A percentile compares a stretch with the other conserved stretches of the same genome.
phyloP scores from a whole-genome alignment of 2,329 filamentous ascomycete genomes.

The Allantophomopsis cytisporea region DNA sequence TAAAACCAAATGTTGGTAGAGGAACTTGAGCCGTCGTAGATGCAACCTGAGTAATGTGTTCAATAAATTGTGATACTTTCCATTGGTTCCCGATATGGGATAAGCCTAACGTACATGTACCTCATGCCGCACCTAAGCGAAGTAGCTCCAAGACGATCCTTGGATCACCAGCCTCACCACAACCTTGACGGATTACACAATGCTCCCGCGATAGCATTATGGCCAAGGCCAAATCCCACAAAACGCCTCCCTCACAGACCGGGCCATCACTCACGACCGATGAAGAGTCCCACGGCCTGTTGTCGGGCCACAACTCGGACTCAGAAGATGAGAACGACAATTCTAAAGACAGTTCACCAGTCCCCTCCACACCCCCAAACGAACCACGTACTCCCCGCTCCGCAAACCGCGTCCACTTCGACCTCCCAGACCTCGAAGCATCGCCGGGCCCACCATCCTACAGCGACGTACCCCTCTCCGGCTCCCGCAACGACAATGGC shows the following conservation, averaged over 20 bases:
- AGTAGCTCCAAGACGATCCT: no score
- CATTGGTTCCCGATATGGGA: no score
- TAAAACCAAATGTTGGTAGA: no score
- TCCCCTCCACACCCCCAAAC: conserved; percentile 2
- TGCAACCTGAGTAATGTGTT: no score
- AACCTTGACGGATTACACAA: conserved; percentile 10
- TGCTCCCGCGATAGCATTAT: conserved; percentile 26
- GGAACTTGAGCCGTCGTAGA: no score
- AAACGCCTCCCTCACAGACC: conserved; percentile 8
- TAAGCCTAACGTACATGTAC: no score
- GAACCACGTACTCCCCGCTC: conserved; percentile 16
- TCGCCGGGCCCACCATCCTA: conserved; percentile 1
- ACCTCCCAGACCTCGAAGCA: conserved; percentile 11
- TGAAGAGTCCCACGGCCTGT: conserved; percentile 25
- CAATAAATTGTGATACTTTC: no score
- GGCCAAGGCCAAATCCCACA: conserved; percentile 24
- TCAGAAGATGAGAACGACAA: conserved; percentile 16
- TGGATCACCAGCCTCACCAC: no score
- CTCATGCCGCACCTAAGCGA: no score
- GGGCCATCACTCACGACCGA: background rate
- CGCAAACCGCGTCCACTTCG: conserved; percentile 19
- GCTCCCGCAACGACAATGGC: conserved; percentile 12
- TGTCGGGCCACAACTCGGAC: conserved; percentile 13
- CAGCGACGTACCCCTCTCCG: conserved; percentile 6
- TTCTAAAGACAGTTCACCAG: conserved; percentile 9